Conservation (phyloP, 164 flowering plant genomes). For the Chimonanthus salicifolius region DNA sequence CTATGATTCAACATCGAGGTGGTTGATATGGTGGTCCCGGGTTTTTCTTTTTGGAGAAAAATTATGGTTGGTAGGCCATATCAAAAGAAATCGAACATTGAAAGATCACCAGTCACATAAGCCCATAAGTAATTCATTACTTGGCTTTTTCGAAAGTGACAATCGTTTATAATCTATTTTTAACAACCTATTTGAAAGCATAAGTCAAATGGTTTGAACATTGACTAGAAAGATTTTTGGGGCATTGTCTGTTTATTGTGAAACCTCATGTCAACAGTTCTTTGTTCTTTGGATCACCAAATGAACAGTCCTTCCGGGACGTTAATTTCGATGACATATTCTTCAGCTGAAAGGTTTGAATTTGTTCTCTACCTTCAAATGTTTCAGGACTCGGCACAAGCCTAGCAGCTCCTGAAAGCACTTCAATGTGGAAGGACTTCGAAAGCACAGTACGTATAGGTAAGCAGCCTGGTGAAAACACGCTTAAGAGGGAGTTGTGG, state of each 20-base stretch:
- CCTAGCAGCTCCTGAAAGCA: constrained; percentile 33
- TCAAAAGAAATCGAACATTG: too few species aligned
- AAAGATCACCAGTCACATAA: not conserved
- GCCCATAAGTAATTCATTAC: not conserved
- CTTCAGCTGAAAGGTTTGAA: not conserved
- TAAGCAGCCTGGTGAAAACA: constrained; percentile 81
- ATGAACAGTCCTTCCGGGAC: not conserved
- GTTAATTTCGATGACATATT: not conserved
- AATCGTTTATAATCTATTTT: too few species aligned
- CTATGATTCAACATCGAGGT: not conserved
- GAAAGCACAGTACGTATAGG: constrained; percentile 38
- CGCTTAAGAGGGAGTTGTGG: constrained; percentile 92
- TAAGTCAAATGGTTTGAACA: too few species aligned
- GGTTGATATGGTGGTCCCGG: not conserved
- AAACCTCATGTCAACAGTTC: too few species aligned
- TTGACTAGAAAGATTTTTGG: too few species aligned
- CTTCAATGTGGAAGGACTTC: constrained; percentile 59
- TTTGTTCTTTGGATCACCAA: not conserved
- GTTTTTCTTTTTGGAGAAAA: too few species aligned
- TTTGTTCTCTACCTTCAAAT: not conserved
- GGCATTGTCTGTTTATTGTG: too few species aligned
- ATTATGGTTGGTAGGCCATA: not conserved
- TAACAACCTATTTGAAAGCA: not conserved
- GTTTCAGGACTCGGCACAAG: constrained; percentile 27
- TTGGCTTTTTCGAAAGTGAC: not conserved